Evolutionary conservation across 2,329 filamentous ascomycete genomes (phyloP), one percentile per base, ranked within the genome.

Genomic region (Karstenula rhodostoma): DNA sequence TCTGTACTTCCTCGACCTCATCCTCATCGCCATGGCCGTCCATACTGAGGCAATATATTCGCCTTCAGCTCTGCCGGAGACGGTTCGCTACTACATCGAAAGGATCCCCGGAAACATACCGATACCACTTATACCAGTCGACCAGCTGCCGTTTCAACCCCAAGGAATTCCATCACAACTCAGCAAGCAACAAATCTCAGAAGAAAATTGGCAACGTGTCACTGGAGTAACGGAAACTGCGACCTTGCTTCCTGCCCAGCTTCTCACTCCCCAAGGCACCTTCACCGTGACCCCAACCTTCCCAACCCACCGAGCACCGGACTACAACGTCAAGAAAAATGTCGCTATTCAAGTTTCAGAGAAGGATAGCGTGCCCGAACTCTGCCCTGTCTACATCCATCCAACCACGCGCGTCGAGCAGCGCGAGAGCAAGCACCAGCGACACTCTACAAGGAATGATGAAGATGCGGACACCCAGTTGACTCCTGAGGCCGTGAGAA

Each of bases 101-200:
- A 78, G 79, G 25, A 57, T 61, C 32, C 65, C 64, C 29, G 70
- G 72, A 35, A 73, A 74, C 13, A 59, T 65, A 9, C 67, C 78
- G 52, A 73, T 81, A 0, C 80, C 80, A 5, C 68, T 83, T 4
- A 69, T 82, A 15, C 77, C 80, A 19, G 74, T 72, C 6, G 81
- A 83, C 56, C 79, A 82, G 64, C 72, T 83, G 3, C 79, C 80
- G 0, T 71, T 80, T 47, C 69, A 73, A n/a, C 69, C 82, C 12
- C 66, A 72, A 32, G 78, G 75, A 9, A 64, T 80, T 7, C 76
- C 78, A 37, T 72, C 73, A 1, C 64, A 72, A 17, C 59, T 82
- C 44, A 73, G 58, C 19, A 69, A 69, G 56, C 66, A 62, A 15
- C 68, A 74, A 46, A 60, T 71, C 51, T 65, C 62, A 8, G 57